Evolutionary conservation across 176 grass and related monocot genomes (phyloP), one percentile per base, ranked within the genome.

Genomic region (Oryza glumipatula): DNA sequence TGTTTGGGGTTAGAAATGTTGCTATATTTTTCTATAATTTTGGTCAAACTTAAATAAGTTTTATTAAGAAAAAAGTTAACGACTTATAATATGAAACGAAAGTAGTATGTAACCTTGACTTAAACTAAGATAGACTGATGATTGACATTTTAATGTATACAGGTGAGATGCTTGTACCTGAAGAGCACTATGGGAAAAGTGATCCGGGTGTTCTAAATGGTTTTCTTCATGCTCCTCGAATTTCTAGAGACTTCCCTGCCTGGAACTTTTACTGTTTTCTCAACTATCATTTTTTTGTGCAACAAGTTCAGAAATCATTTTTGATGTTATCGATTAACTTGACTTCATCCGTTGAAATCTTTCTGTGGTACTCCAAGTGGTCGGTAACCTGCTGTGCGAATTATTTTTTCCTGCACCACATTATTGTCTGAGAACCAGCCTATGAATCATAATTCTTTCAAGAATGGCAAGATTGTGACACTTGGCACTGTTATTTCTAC

Each of bases 111-210:
- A 45, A 1, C 17, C 46, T 35, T 64, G 38, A 26, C 65, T 45
- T 23, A 1, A 56, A 0, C 13, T 24, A 21, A 33, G 5, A 32
- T 41, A 19, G 19, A 38, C 22, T 15, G 12, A 32, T 1, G 7
- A 68, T 70, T 87, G 39, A 13, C 32, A n/a, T 41, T 3, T 33
- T 56, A 3, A 9, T 68, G 11, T 69, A 21, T 82, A 60, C 65
- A 92, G 92, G 94, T 94, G 76, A 85, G 95, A 63, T 95, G 95
- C 80, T 79, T 98, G 88, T 93, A 98, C 79, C 81, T 94, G 70
- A 97, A 97, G 92, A 94, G 88, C 90, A 98, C 92, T 3, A 93
- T 97, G 95, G 92, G 95, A 16, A 93, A 89, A 67, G 81, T 81
- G 39, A 72, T 76, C 48, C 69, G 90, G 33, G 83, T 97, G 68